A percentile compares a stretch with the other conserved stretches of the same genome.
phyloP scores from a whole-genome alignment of 192 early-diverging fungal species.

The Entomortierella beljakovae region DNA sequence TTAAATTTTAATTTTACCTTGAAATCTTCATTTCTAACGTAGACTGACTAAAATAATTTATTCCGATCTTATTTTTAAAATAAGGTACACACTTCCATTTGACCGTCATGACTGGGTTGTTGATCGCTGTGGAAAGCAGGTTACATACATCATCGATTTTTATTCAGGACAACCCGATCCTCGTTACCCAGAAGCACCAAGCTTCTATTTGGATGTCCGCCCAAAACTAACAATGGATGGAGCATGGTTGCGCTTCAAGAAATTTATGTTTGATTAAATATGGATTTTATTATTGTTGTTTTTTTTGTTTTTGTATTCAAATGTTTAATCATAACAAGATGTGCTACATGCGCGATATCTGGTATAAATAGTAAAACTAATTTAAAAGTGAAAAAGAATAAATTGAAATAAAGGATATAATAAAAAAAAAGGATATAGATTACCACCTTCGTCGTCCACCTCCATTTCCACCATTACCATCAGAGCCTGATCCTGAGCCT shows the following conservation, averaged over 20 bases:
- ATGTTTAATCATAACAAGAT: too few species aligned
- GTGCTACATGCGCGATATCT: too few species aligned
- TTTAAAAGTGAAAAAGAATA: neutral
- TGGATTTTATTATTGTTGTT: neutral
- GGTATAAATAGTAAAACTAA: neutral
- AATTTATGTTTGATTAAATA: slow-evolving; percentile 41
- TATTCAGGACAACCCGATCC: slow-evolving; percentile 78
- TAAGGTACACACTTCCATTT: slow-evolving; percentile 84
- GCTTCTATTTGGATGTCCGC: slow-evolving; percentile 91
- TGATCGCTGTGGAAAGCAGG: slow-evolving; percentile 88
- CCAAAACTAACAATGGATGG: slow-evolving; percentile 78
- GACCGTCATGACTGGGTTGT: slow-evolving; percentile 97
- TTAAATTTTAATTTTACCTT: neutral
- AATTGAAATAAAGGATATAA: neutral
- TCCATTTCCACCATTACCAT: neutral
- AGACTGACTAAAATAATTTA: neutral
- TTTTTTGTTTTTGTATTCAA: neutral
- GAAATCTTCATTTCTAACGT: neutral
- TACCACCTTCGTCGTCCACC: slow-evolving; percentile 32
- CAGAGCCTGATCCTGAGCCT: slow-evolving; percentile 11
- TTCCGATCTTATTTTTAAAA: neutral
- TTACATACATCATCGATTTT: slow-evolving; percentile 93
- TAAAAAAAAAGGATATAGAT: slow-evolving; percentile 3
- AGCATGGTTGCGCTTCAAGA: slow-evolving; percentile 62
- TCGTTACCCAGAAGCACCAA: slow-evolving; percentile 54